These are phyloP conservation scores for Nicotiana knightiana DNA, from an alignment of 257 asterid species.

Conservation along the genomic window DNA sequence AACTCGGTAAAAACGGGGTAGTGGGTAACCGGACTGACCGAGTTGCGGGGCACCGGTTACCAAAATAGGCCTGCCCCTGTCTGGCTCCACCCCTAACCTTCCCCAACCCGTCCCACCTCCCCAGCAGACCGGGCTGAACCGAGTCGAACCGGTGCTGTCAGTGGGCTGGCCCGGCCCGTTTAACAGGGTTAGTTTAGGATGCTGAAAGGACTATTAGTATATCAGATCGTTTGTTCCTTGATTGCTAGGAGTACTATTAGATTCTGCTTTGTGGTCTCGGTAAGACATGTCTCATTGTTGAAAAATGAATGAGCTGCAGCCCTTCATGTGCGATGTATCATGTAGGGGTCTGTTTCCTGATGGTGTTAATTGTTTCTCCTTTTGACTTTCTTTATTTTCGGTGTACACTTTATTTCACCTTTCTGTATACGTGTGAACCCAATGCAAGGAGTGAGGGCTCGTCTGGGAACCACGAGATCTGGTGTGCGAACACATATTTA, in stretches of 20 bases:
- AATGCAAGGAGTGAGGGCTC: background rate
- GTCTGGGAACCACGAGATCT: background rate
- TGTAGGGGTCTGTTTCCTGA: background rate
- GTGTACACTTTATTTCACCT: background rate
- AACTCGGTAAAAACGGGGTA: no score
- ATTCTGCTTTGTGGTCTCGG: background rate
- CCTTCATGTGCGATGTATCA: background rate
- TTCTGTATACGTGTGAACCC: background rate
- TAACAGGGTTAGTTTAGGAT: background rate
- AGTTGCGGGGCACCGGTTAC: no score
- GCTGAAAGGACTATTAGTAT: background rate
- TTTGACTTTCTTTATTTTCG: background rate
- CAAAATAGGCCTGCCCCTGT: no score
- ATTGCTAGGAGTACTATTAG: background rate
- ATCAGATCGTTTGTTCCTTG: background rate
- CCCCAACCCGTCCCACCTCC: no score
- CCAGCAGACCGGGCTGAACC: no score
- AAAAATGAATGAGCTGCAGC: background rate
- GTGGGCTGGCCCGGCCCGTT: no score
- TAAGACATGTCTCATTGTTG: background rate
- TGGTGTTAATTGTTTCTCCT: background rate
- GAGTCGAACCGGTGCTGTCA: no score
- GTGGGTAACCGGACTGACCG: no score
- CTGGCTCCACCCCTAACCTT: no score
- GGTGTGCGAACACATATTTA: background rate